Conservation (phyloP, 441 rosid genomes). For the Populus trichocarpa region DNA sequence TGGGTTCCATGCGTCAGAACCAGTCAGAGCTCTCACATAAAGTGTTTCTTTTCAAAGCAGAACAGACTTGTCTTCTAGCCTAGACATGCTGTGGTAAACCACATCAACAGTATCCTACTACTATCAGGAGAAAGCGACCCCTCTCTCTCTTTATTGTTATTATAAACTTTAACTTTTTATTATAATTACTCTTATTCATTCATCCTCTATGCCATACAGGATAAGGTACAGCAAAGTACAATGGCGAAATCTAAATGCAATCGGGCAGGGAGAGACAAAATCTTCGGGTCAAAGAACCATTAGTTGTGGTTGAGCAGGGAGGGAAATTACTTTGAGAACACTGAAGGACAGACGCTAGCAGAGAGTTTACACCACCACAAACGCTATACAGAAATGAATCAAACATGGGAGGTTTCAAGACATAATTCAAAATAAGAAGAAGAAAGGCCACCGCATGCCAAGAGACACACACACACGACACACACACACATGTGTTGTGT, state of each 20-base stretch:
- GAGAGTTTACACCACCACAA: background rate
- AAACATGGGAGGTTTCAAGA: background rate
- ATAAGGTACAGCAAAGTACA: background rate
- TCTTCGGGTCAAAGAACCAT: background rate
- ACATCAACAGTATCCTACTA: slow-evolving; percentile 11
- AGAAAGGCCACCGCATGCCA: no score
- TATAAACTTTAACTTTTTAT: background rate
- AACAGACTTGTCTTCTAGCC: slow-evolving; percentile 25
- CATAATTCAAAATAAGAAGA: no score
- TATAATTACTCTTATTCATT: no score
- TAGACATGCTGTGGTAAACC: slow-evolving; percentile 11
- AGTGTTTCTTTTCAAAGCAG: slow-evolving; percentile 11
- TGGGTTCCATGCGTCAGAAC: slow-evolving; percentile 18
- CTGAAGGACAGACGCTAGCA: slow-evolving; percentile 1
- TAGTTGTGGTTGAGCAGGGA: background rate
- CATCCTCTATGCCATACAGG: background rate
- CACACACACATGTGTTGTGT: no score
- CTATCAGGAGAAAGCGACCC: slow-evolving; percentile 17
- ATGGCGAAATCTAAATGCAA: background rate
- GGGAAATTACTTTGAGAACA: background rate
- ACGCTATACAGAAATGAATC: background rate
- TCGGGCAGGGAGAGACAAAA: background rate
- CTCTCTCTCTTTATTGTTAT: slow-evolving; percentile 2
- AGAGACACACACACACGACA: no score
- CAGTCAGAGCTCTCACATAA: slow-evolving; percentile 20